Conservation (phyloP, 2,329 filamentous ascomycete species). For the Colletotrichum camelliae region DNA sequence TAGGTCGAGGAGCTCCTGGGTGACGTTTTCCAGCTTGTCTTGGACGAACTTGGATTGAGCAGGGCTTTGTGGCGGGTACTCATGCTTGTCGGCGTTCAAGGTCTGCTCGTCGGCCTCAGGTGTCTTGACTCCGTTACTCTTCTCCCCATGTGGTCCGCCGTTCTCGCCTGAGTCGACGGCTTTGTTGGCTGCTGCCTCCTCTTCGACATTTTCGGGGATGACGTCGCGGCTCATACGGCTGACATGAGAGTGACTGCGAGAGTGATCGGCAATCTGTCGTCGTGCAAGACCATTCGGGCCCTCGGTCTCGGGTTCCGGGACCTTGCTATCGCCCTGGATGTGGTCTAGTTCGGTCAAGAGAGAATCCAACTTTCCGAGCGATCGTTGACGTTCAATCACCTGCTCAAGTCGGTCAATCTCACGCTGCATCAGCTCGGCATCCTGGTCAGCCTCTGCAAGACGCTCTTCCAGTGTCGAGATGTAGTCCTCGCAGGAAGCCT, state of each 20-base stretch:
- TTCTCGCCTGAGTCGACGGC: slow-evolving; percentile 31
- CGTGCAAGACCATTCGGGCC: slow-evolving; percentile 46
- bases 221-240: slow-evolving; percentile 59
- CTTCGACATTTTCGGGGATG: slow-evolving; percentile 59
- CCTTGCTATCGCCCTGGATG: slow-evolving; percentile 66
- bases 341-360: slow-evolving; percentile 89
- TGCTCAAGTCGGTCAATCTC: slow-evolving; percentile 94
- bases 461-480: slow-evolving; percentile 96
- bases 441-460: slow-evolving; percentile 93
- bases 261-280: slow-evolving; percentile 54
- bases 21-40: slow-evolving; percentile 91
- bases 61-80: slow-evolving; percentile 67
- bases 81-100: slow-evolving; percentile 22
- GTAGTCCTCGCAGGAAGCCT: slow-evolving; percentile 91
- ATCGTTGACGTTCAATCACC: slow-evolving; percentile 93
- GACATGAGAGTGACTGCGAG: slow-evolving; percentile 48
- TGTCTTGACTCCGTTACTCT: not conserved
- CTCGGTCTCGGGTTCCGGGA: slow-evolving; percentile 40
- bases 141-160: slow-evolving; percentile 22
- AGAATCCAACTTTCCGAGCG: slow-evolving; percentile 92
- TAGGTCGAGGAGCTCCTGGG: slow-evolving; percentile 89
- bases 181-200: slow-evolving; percentile 30
- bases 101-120: slow-evolving; percentile 18
- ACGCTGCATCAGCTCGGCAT: slow-evolving; percentile 94
- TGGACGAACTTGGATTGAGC: slow-evolving; percentile 86